Evolutionary conservation across 345 rosid species (phyloP).

Genomic region (Murraya koenigii): DNA sequence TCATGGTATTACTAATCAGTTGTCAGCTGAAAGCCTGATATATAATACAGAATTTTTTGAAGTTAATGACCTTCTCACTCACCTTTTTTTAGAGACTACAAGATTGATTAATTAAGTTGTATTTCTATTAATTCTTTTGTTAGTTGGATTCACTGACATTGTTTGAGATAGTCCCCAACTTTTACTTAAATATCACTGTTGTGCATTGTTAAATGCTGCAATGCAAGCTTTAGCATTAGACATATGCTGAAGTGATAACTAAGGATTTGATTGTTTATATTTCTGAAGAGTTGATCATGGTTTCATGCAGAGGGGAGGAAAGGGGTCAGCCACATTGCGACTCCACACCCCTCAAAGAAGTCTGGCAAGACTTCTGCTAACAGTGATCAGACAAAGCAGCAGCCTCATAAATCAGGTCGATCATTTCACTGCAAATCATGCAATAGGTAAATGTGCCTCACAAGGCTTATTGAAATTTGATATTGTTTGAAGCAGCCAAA

Average conservation of each 20-base stretch:
- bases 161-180: background rate
- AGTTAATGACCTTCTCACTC: background rate
- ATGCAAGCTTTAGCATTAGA: background rate
- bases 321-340: constrained; percentile 47
- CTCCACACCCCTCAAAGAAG: constrained; percentile 80
- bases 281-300: background rate
- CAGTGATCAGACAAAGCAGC: constrained; percentile 43
- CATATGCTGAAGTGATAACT: background rate
- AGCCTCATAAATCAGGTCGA: constrained; percentile 41
- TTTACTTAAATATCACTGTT: background rate
- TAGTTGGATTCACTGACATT: background rate
- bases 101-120: background rate
- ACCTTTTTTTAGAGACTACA: background rate
- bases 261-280: background rate
- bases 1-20: background rate
- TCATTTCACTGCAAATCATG: constrained; percentile 57
- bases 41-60: background rate
- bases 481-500: background rate
- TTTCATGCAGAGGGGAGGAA: constrained; percentile 55
- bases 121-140: background rate
- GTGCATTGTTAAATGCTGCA: background rate
- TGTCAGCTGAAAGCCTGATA: background rate
- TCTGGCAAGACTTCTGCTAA: constrained; percentile 39
- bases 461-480: background rate
- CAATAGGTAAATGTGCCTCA: constrained; percentile 35